These are phyloP conservation scores for Haematococcus lacustris DNA, from an alignment of 139 green algal species.

Conservation along the genomic window DNA sequence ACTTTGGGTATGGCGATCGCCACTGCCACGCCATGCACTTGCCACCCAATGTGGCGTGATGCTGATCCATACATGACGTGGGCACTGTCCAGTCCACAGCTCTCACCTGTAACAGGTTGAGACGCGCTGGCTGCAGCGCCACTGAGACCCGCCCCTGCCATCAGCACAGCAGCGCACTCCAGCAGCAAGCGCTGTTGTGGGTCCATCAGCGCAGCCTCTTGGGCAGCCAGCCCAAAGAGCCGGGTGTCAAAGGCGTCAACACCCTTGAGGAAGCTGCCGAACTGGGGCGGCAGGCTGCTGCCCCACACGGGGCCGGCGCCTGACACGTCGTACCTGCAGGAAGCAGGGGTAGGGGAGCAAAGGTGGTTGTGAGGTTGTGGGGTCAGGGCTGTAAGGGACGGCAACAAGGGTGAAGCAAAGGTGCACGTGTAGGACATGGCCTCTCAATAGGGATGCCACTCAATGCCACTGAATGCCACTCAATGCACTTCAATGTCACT, in stretches of 20 bases:
- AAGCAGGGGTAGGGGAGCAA: not conserved
- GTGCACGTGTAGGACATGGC: not conserved
- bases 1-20: no score
- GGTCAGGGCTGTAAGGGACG: not conserved
- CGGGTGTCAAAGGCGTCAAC: conserved; percentile 57
- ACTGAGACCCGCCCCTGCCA: conserved; percentile 9
- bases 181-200: conserved; percentile 71
- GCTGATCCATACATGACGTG: not conserved
- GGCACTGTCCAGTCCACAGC: not conserved
- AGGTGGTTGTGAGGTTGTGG: not conserved
- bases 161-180: conserved; percentile 30
- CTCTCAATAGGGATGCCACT: not conserved
- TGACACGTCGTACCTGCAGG: conserved; percentile 1
- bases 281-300: conserved; percentile 19
- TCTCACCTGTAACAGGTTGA: not conserved
- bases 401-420: not conserved
- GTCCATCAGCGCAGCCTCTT: conserved; percentile 73
- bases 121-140: not conserved
- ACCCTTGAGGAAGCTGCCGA: conserved; percentile 53
- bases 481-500: not conserved
- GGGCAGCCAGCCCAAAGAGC: conserved; percentile 53
- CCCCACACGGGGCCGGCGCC: not conserved
- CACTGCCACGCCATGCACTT: not conserved
- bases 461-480: not conserved
- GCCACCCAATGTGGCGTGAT: not conserved